phyloP scores from a whole-genome alignment of 108 stramenopile species.

The Aurantiochytrium sp. region DNA sequence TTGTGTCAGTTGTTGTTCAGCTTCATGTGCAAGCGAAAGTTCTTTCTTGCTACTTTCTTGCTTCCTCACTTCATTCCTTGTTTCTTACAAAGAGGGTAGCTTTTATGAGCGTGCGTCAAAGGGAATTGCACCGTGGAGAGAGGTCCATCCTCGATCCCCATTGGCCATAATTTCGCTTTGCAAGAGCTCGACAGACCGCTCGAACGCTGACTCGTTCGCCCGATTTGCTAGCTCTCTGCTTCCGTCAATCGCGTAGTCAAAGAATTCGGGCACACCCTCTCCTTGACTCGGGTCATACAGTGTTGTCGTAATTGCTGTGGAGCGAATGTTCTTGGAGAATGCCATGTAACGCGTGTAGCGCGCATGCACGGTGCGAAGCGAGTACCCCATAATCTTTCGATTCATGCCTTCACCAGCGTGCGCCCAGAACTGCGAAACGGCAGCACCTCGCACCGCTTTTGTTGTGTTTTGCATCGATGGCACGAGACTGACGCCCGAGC shows the following conservation, averaged over 20 bases:
- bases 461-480: neutral
- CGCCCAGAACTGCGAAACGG: constrained; percentile 10
- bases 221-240: neutral
- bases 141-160: too few relatives aligned
- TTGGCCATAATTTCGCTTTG: too few relatives aligned
- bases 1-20: too few relatives aligned
- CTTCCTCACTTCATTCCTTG: too few relatives aligned
- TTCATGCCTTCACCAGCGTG: neutral
- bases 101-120: too few relatives aligned
- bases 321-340: neutral
- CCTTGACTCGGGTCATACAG: neutral
- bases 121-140: too few relatives aligned
- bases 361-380: neutral
- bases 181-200: too few relatives aligned
- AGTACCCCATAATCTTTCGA: neutral
- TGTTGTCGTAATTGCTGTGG: neutral
- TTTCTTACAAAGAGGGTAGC: too few relatives aligned
- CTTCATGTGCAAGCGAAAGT: too few relatives aligned
- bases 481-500: neutral
- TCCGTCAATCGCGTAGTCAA: neutral
- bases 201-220: too few relatives aligned
- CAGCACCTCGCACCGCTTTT: neutral
- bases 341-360: neutral
- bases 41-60: too few relatives aligned
- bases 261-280: neutral